These are phyloP conservation scores for Aspergillus incahuasiensis DNA, from an alignment of 495 filamentous ascomycete genomes.

Conservation along the genomic window DNA sequence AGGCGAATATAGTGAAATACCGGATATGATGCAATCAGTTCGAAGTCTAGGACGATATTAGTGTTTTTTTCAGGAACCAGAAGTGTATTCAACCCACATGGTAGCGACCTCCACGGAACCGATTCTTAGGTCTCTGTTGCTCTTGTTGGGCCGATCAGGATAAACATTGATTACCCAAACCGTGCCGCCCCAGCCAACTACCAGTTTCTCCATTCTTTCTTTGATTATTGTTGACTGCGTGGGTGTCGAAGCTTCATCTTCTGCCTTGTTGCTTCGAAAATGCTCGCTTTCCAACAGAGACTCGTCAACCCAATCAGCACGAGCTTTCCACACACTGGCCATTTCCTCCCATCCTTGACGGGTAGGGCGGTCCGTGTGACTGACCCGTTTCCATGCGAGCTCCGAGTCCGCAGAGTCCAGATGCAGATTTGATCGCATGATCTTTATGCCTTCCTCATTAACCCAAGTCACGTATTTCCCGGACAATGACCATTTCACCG, in stretches of 20 bases:
- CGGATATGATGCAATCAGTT: conserved; percentile 95
- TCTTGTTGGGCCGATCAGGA: conserved; percentile 67
- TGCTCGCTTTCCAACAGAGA: conserved; percentile 61
- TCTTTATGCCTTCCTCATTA: conserved; percentile 94
- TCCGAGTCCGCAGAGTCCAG: conserved; percentile 73
- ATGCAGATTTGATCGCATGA: conserved; percentile 87
- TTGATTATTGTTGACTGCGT: conserved; percentile 21
- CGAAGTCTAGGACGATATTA: conserved; percentile 59
- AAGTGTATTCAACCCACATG: conserved; percentile 55
- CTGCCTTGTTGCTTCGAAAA: conserved; percentile 28
- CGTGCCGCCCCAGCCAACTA: conserved; percentile 92
- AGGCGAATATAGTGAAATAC: conserved; percentile 93
- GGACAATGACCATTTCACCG: conserved; percentile 87
- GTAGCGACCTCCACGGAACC: conserved; percentile 85
- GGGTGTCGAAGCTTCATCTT: conserved; percentile 19
- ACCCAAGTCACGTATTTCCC: conserved; percentile 91
- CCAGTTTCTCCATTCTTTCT: conserved; percentile 64
- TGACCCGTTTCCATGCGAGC: conserved; percentile 91
- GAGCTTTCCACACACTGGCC: conserved; percentile 88
- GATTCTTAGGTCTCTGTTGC: conserved; percentile 64
- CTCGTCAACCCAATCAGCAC: conserved; percentile 89
- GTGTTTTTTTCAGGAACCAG: not conserved
- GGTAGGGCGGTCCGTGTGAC: conserved; percentile 80
- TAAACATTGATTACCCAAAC: conserved; percentile 94
- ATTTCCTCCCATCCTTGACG: conserved; percentile 85